Evolutionary conservation across 169 alveolate genomes (phyloP).

Genomic region (Besnoitia besnoiti): DNA sequence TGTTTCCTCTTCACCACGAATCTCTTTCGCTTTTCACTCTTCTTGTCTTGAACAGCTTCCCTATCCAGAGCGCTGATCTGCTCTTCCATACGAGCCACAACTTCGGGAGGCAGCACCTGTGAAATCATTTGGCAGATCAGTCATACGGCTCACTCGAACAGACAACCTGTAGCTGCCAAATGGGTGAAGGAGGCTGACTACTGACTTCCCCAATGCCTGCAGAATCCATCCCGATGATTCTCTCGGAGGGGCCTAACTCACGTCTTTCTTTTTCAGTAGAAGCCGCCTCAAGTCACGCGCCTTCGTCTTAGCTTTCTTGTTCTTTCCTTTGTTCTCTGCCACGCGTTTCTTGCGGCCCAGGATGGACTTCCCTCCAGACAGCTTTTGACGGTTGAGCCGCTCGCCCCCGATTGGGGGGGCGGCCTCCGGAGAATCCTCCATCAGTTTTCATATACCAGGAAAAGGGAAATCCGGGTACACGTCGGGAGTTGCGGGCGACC

Average conservation of each 20-base stretch:
- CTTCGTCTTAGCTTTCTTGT: slow-evolving; percentile 8
- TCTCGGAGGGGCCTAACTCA: neutral
- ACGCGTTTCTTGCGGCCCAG: neutral
- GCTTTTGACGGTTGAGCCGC: neutral
- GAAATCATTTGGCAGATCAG: too few relatives aligned
- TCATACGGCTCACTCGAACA: too few relatives aligned
- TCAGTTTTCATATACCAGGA: too few relatives aligned
- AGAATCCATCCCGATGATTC: too few relatives aligned
- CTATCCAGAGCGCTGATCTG: neutral
- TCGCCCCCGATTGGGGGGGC: too few relatives aligned
- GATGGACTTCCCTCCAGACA: neutral
- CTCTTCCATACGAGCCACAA: neutral
- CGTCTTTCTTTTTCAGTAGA: neutral
- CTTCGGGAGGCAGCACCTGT: slow-evolving; percentile 1
- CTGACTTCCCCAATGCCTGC: too few relatives aligned
- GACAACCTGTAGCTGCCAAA: too few relatives aligned
- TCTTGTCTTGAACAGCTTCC: neutral
- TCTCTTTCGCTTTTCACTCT: neutral
- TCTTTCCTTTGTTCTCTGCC: neutral
- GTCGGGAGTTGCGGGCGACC: too few relatives aligned
- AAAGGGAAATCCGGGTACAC: too few relatives aligned
- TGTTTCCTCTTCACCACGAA: neutral
- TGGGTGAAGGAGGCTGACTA: too few relatives aligned
- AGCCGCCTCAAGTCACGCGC: neutral
- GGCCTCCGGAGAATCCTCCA: too few relatives aligned